Evolutionary conservation across 1,284 basidiomycete species (phyloP).

Genomic region (Melampsora americana): DNA sequence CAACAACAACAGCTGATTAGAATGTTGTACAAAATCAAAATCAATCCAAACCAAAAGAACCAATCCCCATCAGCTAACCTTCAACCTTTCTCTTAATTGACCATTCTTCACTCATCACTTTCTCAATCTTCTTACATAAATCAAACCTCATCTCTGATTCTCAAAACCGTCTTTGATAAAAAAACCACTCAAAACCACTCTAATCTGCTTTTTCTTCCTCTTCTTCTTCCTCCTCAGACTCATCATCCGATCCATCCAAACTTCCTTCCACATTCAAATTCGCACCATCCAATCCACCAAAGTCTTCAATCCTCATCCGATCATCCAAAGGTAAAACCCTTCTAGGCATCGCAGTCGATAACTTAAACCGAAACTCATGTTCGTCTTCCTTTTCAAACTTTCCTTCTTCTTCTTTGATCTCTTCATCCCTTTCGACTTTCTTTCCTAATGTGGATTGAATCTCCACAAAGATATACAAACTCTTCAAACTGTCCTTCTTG

Average conservation of each 20-base stretch:
- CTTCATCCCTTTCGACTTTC: not conserved
- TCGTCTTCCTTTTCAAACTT: constrained; percentile 7
- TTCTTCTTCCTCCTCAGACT: constrained; percentile 20
- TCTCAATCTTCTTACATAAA: too few species aligned
- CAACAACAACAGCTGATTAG: too few species aligned
- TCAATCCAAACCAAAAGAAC: too few species aligned
- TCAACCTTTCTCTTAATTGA: too few species aligned
- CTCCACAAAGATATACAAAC: constrained; percentile 35
- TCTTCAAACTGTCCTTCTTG: not conserved
- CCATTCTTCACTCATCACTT: too few species aligned
- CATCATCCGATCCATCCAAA: not conserved
- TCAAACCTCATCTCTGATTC: too few species aligned
- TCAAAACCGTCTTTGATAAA: too few species aligned
- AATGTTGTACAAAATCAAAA: too few species aligned
- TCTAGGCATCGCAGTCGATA: constrained; percentile 36
- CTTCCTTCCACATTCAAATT: constrained; percentile 41
- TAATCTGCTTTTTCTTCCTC: constrained; percentile 14
- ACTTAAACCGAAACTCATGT: constrained; percentile 27
- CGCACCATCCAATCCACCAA: constrained; percentile 35
- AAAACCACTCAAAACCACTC: too few species aligned
- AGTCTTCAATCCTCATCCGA: constrained; percentile 7
- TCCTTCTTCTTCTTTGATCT: too few species aligned
- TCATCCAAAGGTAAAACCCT: constrained; percentile 4
- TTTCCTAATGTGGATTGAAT: constrained; percentile 2
- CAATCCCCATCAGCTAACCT: too few species aligned